Conservation (phyloP, 2,329 filamentous ascomycete species). For the Trichoderma gracile region DNA sequence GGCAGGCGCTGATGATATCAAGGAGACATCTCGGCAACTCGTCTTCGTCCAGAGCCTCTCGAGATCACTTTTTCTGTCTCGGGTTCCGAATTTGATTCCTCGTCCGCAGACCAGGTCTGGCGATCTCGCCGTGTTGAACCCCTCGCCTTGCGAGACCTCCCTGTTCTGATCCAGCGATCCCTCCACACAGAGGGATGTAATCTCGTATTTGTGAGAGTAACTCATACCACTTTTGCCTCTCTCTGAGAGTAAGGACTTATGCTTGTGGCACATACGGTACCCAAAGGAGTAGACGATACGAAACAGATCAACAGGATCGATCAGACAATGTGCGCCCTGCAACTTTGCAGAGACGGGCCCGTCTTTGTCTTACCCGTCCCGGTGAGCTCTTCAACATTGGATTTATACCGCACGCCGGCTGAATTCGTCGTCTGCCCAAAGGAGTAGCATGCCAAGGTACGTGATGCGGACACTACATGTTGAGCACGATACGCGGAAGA, state of each 20-base stretch:
- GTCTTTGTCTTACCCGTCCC: background rate
- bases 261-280: too few relatives aligned
- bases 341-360: too few relatives aligned
- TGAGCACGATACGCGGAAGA: background rate
- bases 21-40: background rate
- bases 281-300: too few relatives aligned
- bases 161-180: background rate
- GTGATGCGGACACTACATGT: too few relatives aligned
- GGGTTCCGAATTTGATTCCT: background rate
- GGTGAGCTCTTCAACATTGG: background rate
- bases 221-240: background rate
- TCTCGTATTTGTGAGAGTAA: background rate
- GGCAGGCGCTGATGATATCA: background rate
- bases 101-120: background rate
- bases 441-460: too few relatives aligned
- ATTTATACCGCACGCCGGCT: too few relatives aligned
- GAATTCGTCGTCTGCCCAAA: too few relatives aligned
- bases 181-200: background rate
- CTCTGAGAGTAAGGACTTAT: too few relatives aligned
- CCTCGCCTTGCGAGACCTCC: slow-evolving; percentile 2
- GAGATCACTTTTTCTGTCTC: too few relatives aligned
- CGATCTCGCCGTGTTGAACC: background rate
- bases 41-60: background rate
- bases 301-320: too few relatives aligned
- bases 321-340: too few relatives aligned